Percentiles rank a stretch among this genome's conserved stretches.
Evolutionary conservation across 2,329 filamentous ascomycete species (phyloP).

Genomic region (Penicillium glabrum): DNA sequence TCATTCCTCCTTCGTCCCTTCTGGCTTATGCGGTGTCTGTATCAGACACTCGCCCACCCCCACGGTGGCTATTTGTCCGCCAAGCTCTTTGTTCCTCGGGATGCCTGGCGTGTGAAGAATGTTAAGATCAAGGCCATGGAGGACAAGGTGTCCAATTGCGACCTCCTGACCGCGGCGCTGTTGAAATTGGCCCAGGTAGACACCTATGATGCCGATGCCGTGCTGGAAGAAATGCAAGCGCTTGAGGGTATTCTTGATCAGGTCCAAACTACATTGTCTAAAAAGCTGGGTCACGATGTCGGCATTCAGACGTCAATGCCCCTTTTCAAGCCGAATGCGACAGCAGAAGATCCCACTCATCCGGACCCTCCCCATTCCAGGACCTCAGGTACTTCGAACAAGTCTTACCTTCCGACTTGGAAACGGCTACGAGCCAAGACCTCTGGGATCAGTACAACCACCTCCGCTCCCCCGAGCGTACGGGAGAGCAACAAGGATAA

Average conservation of each 20-base stretch:
- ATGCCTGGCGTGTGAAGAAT: conserved; percentile 91
- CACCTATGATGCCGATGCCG: conserved; percentile 84
- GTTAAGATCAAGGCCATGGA: conserved; percentile 90
- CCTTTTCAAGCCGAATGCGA: conserved; percentile 67
- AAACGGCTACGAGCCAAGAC: conserved; percentile 87
- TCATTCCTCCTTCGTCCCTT: conserved; percentile 90
- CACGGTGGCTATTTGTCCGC: conserved; percentile 89
- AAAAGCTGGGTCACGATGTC: conserved; percentile 91
- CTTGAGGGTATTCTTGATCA: conserved; percentile 85
- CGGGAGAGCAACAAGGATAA: conserved; percentile 58
- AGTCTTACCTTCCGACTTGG: conserved; percentile 82
- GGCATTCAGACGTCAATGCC: conserved; percentile 72
- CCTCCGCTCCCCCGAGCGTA: conserved; percentile 32
- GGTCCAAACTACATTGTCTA: conserved; percentile 71
- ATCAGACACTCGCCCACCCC: conserved; percentile 87
- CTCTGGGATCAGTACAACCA: conserved; percentile 61
- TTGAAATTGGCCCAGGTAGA: conserved; percentile 81
- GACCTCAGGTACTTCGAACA: conserved; percentile 64
- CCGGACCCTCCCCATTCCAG: conserved; percentile 45
- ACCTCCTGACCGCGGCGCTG: conserved; percentile 84
- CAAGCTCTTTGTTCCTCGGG: conserved; percentile 85
- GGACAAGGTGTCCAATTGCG: conserved; percentile 90
- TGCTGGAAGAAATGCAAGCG: conserved; percentile 90
- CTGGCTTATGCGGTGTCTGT: conserved; percentile 94
- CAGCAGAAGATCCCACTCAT: conserved; percentile 46